Evolutionary conservation across 352 stramenopile species (phyloP).

Genomic region (Elongisporangium undulatum): DNA sequence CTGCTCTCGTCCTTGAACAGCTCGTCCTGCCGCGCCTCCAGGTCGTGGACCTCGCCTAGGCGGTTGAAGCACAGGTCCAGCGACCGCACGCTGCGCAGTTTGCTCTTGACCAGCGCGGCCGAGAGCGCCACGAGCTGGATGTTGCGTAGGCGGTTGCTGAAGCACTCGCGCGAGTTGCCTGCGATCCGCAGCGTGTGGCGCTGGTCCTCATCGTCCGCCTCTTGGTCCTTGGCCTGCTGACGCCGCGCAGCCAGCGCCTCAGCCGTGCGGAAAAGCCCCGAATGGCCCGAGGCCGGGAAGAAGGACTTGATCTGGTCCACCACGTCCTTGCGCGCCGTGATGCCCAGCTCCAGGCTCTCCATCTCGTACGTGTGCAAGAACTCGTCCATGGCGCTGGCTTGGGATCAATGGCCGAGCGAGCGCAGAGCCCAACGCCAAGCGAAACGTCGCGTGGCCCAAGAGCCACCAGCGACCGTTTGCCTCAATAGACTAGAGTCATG

Average conservation of each 20-base stretch:
- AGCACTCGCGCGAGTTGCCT: constrained; percentile 52
- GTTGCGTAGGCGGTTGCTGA: constrained; percentile 58
- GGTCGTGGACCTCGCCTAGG: constrained; percentile 26
- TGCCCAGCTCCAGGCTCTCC: constrained; percentile 63
- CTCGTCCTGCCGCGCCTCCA: constrained; percentile 9
- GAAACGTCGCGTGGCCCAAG: background rate
- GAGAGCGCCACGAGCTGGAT: constrained; percentile 58
- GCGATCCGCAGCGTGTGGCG: constrained; percentile 26
- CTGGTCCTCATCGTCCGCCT: constrained; percentile 4
- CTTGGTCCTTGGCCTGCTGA: constrained; percentile 6
- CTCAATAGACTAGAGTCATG: background rate
- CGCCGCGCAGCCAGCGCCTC: constrained; percentile 39
- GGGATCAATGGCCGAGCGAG: constrained; percentile 11
- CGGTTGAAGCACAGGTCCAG: constrained; percentile 56
- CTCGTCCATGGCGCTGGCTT: constrained; percentile 41
- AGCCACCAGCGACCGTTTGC: background rate
- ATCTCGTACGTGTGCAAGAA: constrained; percentile 75
- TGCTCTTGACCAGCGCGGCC: constrained; percentile 43
- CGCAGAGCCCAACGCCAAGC: constrained; percentile 19
- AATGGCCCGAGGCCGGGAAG: constrained; percentile 25
- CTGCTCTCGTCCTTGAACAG: constrained; percentile 28
- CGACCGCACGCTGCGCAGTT: constrained; percentile 28
- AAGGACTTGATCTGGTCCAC: constrained; percentile 37
- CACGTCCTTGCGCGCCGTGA: constrained; percentile 57
- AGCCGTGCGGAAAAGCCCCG: constrained; percentile 36